Evolutionary conservation across 768 basidiomycete genomes (phyloP).

Genomic region (Tricholoma furcatifolium): DNA sequence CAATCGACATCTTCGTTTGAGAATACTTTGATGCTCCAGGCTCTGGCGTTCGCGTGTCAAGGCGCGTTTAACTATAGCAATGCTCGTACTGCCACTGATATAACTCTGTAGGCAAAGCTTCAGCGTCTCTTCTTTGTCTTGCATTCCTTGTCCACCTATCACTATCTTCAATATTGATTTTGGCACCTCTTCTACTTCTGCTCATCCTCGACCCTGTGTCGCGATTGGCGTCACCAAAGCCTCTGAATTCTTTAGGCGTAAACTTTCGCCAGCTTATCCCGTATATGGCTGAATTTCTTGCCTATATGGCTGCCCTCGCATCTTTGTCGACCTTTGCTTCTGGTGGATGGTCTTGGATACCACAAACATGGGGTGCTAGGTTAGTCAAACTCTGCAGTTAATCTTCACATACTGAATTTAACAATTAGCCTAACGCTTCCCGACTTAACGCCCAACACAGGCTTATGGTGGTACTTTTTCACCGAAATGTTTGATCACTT

Average conservation of each 20-base stretch:
- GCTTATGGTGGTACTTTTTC: conserved; percentile 99
- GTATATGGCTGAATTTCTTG: conserved; percentile 47
- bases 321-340: conserved; percentile 53
- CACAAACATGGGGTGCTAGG: conserved; percentile 86
- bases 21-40: conserved; percentile 64
- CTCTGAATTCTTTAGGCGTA: conserved; percentile 29
- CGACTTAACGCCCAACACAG: conserved; percentile 91
- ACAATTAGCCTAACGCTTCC: conserved; percentile 68
- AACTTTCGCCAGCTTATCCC: conserved; percentile 29
- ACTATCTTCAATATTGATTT: conserved; percentile 64
- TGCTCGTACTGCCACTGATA: neutral
- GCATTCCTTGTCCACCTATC: conserved; percentile 74
- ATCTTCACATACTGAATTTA: conserved; percentile 4
- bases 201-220: conserved; percentile 62
- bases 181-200: conserved; percentile 67
- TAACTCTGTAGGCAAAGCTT: conserved; percentile 48
- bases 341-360: conserved; percentile 67
- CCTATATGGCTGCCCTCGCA: conserved; percentile 49
- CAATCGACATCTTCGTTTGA: conserved; percentile 83
- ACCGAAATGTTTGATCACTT: conserved; percentile 99
- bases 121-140: conserved; percentile 60
- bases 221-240: conserved; percentile 60
- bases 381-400: conserved; percentile 31
- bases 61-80: conserved; percentile 37
- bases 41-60: conserved; percentile 69